Conservation (phyloP, 257 asterid species). For the Anisodus tanguticus region DNA sequence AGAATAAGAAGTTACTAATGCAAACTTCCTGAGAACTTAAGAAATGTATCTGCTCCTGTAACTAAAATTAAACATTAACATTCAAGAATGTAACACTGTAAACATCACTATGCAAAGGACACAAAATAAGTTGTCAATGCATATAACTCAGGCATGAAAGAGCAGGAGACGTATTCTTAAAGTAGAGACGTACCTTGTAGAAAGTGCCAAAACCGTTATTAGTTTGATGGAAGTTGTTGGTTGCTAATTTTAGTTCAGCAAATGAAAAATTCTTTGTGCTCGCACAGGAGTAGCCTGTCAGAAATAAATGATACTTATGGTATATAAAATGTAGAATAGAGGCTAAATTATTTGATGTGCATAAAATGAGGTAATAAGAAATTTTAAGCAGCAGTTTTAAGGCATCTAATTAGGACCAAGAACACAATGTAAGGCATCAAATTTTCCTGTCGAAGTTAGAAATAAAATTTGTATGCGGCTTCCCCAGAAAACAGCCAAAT, state of each 20-base stretch:
- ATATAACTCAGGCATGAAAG: conserved; percentile 9
- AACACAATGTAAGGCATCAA: conserved; percentile 23
- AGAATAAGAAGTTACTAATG: not conserved
- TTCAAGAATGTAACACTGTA: conserved; percentile 28
- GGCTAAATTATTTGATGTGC: not conserved
- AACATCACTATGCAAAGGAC: conserved; percentile 1
- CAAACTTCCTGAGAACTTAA: not conserved
- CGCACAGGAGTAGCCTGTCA: conserved; percentile 51
- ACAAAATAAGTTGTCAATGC: conserved; percentile 25
- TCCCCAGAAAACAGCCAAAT: not conserved
- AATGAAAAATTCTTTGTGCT: conserved; percentile 66
- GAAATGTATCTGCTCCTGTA: not conserved
- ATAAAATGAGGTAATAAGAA: conserved; percentile 13
- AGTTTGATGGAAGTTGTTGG: conserved; percentile 63
- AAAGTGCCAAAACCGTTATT: conserved; percentile 90
- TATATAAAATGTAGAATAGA: conserved; percentile 32
- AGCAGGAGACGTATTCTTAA: not conserved
- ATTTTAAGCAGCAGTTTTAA: not conserved
- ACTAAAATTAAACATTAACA: not conserved
- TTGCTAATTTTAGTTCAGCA: conserved; percentile 64
- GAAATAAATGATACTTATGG: conserved; percentile 32
- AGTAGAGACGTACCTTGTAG: conserved; percentile 64
- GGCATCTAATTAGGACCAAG: not conserved
- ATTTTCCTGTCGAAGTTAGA: not conserved
- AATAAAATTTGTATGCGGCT: not conserved